Evolutionary conservation across 75 land plant genomes (phyloP).

Genomic region (Ceratopteris richardii): DNA sequence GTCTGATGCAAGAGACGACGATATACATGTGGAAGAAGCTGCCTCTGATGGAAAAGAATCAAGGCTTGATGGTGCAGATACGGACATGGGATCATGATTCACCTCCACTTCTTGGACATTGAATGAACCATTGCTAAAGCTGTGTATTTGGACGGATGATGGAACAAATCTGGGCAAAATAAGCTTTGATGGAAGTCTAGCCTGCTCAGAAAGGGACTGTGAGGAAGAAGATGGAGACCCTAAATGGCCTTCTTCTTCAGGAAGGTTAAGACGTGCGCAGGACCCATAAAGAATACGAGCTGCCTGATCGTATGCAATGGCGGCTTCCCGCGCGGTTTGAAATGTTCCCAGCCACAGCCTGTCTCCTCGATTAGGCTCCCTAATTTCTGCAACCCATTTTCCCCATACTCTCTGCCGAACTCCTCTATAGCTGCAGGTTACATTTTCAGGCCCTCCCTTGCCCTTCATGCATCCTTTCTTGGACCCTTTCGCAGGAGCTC

Average conservation of each 20-base stretch:
- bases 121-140: neutral
- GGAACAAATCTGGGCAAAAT: too few species aligned
- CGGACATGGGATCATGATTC: neutral
- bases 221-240: neutral
- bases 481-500: slow-evolving; percentile 52
- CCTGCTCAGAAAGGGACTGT: neutral
- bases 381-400: slow-evolving; percentile 61
- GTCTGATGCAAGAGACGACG: too few species aligned
- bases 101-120: neutral
- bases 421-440: slow-evolving; percentile 40
- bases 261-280: slow-evolving; percentile 50
- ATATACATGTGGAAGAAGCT: neutral
- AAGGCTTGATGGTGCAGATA: neutral
- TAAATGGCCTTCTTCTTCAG: slow-evolving; percentile 7
- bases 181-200: neutral
- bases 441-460: slow-evolving; percentile 69
- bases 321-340: slow-evolving; percentile 45
- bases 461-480: slow-evolving; percentile 81
- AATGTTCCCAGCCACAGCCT: slow-evolving; percentile 59
- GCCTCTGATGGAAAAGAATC: neutral
- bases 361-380: slow-evolving; percentile 49
- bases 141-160: too few species aligned
- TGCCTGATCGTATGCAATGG: slow-evolving; percentile 52
- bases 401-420: slow-evolving; percentile 62
- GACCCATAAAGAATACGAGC: slow-evolving; percentile 55